Conservation (phyloP, 2,329 filamentous ascomycete genomes). For the Ophiostoma pallidulum region DNA sequence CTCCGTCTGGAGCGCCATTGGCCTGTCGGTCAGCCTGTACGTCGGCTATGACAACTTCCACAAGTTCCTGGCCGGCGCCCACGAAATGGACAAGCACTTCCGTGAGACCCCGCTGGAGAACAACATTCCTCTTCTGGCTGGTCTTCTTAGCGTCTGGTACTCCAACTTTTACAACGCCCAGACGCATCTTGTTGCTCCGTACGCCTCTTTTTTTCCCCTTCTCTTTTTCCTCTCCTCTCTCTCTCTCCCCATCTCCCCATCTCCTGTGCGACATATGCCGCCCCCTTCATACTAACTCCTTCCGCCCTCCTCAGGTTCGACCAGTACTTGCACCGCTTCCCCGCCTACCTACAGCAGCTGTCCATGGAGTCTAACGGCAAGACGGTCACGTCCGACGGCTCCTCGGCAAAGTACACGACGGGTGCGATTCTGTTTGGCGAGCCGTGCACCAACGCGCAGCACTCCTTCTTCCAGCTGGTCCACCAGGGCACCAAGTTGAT, state of each 20-base stretch:
- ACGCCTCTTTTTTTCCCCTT: too few relatives aligned
- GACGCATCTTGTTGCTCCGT: constrained; percentile 93
- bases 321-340: constrained; percentile 98
- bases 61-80: constrained; percentile 85
- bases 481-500: constrained; percentile 99
- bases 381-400: constrained; percentile 80
- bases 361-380: constrained; percentile 99
- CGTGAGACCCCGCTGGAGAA: constrained; percentile 77
- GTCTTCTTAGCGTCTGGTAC: constrained; percentile 95
- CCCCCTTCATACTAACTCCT: not conserved
- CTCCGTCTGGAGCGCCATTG: constrained; percentile 98
- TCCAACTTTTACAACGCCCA: constrained; percentile 98
- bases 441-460: constrained; percentile 97
- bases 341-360: constrained; percentile 95
- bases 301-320: constrained; percentile 61
- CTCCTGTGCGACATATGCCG: constrained; percentile 7
- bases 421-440: constrained; percentile 94
- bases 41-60: constrained; percentile 97
- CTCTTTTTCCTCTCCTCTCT: constrained; percentile 22
- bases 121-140: constrained; percentile 90
- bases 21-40: constrained; percentile 86
- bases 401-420: constrained; percentile 94
- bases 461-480: constrained; percentile 99
- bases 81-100: constrained; percentile 99
- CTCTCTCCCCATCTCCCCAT: too few relatives aligned